These are phyloP conservation scores for Venturia nashicola DNA, from an alignment of 2,329 filamentous ascomycete species.

Conservation along the genomic window DNA sequence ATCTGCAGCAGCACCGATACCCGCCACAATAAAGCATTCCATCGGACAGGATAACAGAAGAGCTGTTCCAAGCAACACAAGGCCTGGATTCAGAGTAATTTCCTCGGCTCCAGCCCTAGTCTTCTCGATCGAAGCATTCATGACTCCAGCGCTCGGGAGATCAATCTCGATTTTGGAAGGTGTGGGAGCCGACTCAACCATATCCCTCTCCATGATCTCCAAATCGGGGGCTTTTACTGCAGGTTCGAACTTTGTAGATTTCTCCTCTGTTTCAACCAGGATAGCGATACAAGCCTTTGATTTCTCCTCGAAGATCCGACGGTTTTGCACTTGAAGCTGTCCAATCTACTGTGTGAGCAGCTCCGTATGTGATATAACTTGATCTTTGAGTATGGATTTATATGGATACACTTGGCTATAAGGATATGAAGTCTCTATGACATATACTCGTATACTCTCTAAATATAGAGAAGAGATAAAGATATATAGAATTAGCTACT, in stretches of 20 bases:
- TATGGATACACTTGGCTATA: too few species aligned
- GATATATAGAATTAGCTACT: too few species aligned
- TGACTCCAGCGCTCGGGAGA: neutral
- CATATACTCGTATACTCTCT: too few species aligned
- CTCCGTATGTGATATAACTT: neutral
- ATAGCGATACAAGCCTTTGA: too few species aligned
- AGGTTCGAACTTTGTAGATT: neutral
- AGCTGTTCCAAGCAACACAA: neutral
- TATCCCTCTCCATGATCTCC: too few species aligned
- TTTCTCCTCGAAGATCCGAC: neutral
- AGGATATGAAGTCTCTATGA: too few species aligned
- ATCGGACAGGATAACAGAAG: neutral
- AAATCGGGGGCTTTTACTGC: too few species aligned
- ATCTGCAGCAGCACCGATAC: neutral
- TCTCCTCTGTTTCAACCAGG: too few species aligned
- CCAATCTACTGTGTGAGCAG: neutral
- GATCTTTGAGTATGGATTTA: neutral
- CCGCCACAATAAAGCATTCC: neutral
- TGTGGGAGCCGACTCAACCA: neutral
- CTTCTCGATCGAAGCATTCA: neutral
- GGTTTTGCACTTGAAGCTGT: neutral
- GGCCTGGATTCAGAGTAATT: neutral
- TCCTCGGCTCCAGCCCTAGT: too few species aligned
- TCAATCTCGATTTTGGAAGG: neutral
- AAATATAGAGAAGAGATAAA: too few species aligned